These are phyloP conservation scores for Phytopythium litorale DNA, from an alignment of 352 stramenopile species.

Conservation along the genomic window DNA sequence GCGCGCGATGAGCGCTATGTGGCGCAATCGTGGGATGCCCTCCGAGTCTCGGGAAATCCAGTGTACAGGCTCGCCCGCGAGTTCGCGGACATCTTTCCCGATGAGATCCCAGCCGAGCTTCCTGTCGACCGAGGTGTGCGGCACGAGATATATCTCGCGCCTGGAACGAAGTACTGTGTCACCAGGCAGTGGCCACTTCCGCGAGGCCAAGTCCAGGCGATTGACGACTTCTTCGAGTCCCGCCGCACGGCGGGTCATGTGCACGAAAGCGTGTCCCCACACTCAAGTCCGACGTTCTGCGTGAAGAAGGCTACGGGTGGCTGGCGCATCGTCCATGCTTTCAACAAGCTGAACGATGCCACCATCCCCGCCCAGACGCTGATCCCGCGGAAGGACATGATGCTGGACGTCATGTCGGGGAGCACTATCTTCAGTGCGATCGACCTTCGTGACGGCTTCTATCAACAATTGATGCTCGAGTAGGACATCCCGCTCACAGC, in stretches of 20 bases:
- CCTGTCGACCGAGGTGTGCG: slow-evolving; percentile 10
- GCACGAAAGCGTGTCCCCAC: slow-evolving; percentile 13
- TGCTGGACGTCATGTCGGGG: slow-evolving; percentile 17
- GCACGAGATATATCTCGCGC: slow-evolving; percentile 20
- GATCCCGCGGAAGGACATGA: slow-evolving; percentile 24
- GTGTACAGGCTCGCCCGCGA: slow-evolving; percentile 11
- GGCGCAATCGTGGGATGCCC: slow-evolving; percentile 8
- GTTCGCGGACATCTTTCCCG: slow-evolving; percentile 14
- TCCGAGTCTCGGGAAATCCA: slow-evolving; percentile 1
- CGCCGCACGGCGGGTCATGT: slow-evolving; percentile 11
- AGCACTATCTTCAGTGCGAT: slow-evolving; percentile 27
- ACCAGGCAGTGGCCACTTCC: slow-evolving; percentile 20
- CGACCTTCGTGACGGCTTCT: slow-evolving; percentile 24
- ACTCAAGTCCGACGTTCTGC: slow-evolving; percentile 8
- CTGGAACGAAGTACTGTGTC: slow-evolving; percentile 11
- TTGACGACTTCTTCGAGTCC: slow-evolving; percentile 22
- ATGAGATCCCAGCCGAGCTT: slow-evolving; percentile 14
- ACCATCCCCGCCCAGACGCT: slow-evolving; percentile 25
- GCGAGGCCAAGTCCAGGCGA: slow-evolving; percentile 17
- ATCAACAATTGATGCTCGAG: slow-evolving; percentile 12
- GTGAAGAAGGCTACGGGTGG: background rate
- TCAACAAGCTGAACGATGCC: slow-evolving; percentile 28
- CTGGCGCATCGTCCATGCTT: slow-evolving; percentile 16
- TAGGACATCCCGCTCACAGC: slow-evolving; percentile 21
- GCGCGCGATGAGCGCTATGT: slow-evolving; percentile 8